A percentile compares a stretch with the other conserved stretches of the same genome.
Conservation (phyloP, 2,329 filamentous ascomycete species). For the Arachnopeziza araneosa region DNA sequence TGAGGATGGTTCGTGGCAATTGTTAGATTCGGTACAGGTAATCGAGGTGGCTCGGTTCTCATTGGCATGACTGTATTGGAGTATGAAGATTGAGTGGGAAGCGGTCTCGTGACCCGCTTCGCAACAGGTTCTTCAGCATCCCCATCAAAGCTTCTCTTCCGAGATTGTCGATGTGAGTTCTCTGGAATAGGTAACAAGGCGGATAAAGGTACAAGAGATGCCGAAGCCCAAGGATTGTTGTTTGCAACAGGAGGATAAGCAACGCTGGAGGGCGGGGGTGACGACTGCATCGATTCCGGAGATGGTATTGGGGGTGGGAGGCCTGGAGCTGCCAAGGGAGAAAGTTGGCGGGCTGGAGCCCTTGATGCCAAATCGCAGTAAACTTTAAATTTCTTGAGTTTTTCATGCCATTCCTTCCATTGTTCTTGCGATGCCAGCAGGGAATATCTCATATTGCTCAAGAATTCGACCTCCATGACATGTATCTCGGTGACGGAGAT, state of each 20-base stretch:
- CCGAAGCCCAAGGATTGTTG: constrained; percentile 30
- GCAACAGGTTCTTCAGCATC: constrained; percentile 47
- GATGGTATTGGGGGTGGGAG: constrained; percentile 28
- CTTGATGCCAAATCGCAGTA: constrained; percentile 42
- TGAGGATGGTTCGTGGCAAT: constrained; percentile 29
- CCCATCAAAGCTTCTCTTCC: constrained; percentile 56
- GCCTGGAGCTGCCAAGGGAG: constrained; percentile 3
- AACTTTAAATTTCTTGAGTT: constrained; percentile 73
- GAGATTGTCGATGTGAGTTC: constrained; percentile 31
- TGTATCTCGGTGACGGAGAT: constrained; percentile 94
- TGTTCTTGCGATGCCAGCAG: constrained; percentile 79
- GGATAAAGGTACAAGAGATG: constrained; percentile 31
- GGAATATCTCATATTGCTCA: constrained; percentile 97
- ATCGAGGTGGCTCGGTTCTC: constrained; percentile 41
- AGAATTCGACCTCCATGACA: constrained; percentile 99
- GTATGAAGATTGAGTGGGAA: background rate
- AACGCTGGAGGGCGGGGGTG: constrained; percentile 40
- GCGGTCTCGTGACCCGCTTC: constrained; percentile 37
- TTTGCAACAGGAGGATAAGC: constrained; percentile 6
- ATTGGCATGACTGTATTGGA: constrained; percentile 8
- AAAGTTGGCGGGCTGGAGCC: constrained; percentile 18
- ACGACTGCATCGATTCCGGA: constrained; percentile 34
- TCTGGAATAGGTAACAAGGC: constrained; percentile 22
- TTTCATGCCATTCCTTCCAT: constrained; percentile 83
- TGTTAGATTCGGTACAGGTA: constrained; percentile 68